Evolutionary conservation across 495 filamentous ascomycete genomes (phyloP), one percentile per base, ranked within the genome.

Genomic region (Aspergillus sclerotioniger): DNA sequence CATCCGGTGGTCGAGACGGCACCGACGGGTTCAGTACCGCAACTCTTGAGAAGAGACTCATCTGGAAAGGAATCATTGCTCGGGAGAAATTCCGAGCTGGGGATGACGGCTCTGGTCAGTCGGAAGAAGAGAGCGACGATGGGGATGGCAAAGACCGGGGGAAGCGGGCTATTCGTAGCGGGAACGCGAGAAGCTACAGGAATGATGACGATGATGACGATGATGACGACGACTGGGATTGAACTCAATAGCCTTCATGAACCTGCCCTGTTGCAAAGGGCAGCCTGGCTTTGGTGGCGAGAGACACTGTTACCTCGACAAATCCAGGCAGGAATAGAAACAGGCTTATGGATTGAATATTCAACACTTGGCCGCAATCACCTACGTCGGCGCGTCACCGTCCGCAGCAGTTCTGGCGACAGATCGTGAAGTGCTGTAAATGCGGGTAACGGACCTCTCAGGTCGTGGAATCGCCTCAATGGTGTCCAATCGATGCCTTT

Each of bases 191-290:
- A 21, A 55, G 54, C 33, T 53, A 58, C 28, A 59, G 67, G 28
- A 56, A 62, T 39, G 65, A 78, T 16, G 77, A 80, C 47, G 78
- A 62, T 39, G 65, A 78, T 16, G 77, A 80, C 47, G 78, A 84
- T 35, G 79, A 83, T 56, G 82, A 80, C 53, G 84, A 84, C 56
- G 84, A 89, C 58, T 89, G 85, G 86, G 85, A 89, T 71, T 90
- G 71, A 84, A 53, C 35, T 21, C 13, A n/a, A 37, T 46, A 17
- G 3, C 25, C 3, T 15, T 6, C 8, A 32, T 6, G 47, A 25
- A 6, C 13, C n/a, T 28, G 13, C 13, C 5, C 5, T 32, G 13
- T 41, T 3, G 37, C 37, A 41, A 41, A 13, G 2, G n/a, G 2
- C 10, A 41, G 13, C 8, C 13, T n/a, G 1, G 5, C 3, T n/a